Percentiles rank a stretch among this genome's conserved stretches.
These are phyloP conservation scores for Sporothrix curviconia DNA, from an alignment of 2,329 filamentous ascomycete species.

Conservation along the genomic window DNA sequence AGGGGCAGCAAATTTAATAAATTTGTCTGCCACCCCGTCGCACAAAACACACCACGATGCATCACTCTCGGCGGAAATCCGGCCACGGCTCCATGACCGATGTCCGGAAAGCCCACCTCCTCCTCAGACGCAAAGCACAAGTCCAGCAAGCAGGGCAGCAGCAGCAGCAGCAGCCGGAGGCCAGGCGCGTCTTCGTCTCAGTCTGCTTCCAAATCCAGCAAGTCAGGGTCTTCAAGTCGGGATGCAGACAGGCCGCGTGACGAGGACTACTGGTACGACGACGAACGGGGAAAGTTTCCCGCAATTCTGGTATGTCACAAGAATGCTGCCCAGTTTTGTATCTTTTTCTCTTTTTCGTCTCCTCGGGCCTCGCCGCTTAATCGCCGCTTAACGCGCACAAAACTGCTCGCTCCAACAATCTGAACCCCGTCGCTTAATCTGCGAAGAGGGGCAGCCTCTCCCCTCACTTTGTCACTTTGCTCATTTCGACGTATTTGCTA, in stretches of 20 bases:
- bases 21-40: constrained; percentile 12
- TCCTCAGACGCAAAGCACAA: constrained; percentile 37
- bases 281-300: constrained; percentile 59
- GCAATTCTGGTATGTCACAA: constrained; percentile 51
- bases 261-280: constrained; percentile 44
- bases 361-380: neutral
- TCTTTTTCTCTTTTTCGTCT: constrained; percentile 10
- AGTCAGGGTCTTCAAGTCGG: constrained; percentile 33
- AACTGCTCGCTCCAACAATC: no score
- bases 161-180: constrained; percentile 31
- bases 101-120: constrained; percentile 42
- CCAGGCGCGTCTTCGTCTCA: constrained; percentile 19
- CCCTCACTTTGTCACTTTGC: no score
- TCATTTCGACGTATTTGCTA: no score
- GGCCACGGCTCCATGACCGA: constrained; percentile 51
- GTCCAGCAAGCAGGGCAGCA: constrained; percentile 17
- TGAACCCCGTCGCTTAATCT: no score
- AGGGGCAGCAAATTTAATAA: no score
- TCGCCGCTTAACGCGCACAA: neutral
- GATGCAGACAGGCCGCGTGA: constrained; percentile 46
- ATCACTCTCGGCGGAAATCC: constrained; percentile 52
- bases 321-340: no score
- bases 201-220: constrained; percentile 41
- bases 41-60: constrained; percentile 40
- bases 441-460: no score